A percentile compares a stretch with the other conserved stretches of the same genome.
phyloP scores from a whole-genome alignment of 345 rosid genomes.

The Bretschneidera sinensis region DNA sequence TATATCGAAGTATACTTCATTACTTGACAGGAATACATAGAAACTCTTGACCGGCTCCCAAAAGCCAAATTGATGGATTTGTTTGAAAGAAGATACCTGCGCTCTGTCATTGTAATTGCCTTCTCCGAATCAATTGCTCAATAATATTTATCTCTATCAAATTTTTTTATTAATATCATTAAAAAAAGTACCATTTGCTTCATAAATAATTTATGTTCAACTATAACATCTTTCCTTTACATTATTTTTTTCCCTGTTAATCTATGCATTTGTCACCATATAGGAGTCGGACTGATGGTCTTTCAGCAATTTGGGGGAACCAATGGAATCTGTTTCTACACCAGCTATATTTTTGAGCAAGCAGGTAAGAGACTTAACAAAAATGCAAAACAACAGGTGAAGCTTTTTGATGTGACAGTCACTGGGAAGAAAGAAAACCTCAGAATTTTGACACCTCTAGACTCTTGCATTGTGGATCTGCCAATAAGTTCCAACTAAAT shows the following conservation, averaged over 20 bases:
- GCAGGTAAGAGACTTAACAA: constrained; percentile 48
- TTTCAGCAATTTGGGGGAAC: constrained; percentile 94
- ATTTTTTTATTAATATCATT: background rate
- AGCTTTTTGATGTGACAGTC: no score
- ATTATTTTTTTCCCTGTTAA: background rate
- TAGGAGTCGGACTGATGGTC: constrained; percentile 88
- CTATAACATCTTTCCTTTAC: no score
- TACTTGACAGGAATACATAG: constrained; percentile 66
- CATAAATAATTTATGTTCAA: no score
- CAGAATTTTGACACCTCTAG: background rate
- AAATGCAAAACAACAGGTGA: no score
- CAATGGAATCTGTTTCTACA: constrained; percentile 79
- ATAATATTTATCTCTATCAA: background rate
- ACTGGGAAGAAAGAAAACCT: background rate
- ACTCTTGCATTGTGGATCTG: no score
- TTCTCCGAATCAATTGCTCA: background rate
- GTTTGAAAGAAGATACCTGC: constrained; percentile 69
- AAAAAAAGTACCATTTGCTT: background rate
- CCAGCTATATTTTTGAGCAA: constrained; percentile 65
- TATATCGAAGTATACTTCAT: background rate
- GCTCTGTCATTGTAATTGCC: constrained; percentile 58
- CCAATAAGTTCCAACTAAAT: no score
- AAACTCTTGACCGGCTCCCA: constrained; percentile 63
- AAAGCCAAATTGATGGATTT: constrained; percentile 65
- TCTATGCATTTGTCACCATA: constrained; percentile 39